Evolutionary conservation across 148 eudicot species (phyloP), one percentile per base, ranked within the genome.

Genomic region (Rhododendron kiyosumense): DNA sequence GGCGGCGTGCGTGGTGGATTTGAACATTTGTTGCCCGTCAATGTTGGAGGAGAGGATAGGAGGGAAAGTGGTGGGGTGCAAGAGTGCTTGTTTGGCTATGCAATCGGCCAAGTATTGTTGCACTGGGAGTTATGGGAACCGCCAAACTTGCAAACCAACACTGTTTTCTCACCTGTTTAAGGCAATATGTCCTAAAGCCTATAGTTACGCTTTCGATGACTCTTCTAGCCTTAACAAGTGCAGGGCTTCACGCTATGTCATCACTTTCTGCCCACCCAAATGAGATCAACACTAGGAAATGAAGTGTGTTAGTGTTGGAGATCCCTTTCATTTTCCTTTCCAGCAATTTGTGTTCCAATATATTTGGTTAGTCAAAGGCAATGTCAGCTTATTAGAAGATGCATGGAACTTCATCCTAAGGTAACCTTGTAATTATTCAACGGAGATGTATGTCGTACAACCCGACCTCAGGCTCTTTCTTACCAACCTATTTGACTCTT

Each of bases 11-110:
- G 96, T 89, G 24, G 99, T 85, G 0, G 95, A 94, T 81, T 69
- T 96, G 85, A 96, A 96, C 84, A 77, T 90, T 0, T 92, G 98
- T 41, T 97, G 99, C 78, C 99, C 99, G 0, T 89, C 95, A 0
- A 95, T 96, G n/a, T 76, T 96, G 84, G 94, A 93, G 49, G 92
- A 93, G 73, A 90, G 87, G 90, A 85, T 65, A 1, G 95, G 88
- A 15, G 93, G 86, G 5, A 89, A 67, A 32, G 98, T 92, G 7
- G 94, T 97, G 0, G 99, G 98, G 36, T 97, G 99, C 59, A 92
- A 93, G 86, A 97, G 98, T 54, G 99, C 98, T 17, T 97, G 98
- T 61, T 86, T 94, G 91, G 99, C 98, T 22, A 89, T 95, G 91
- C 85, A 84, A 46, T 88, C 95, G 14, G 93, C 92, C 0, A 94